A percentile compares a stretch with the other conserved stretches of the same genome.
These are phyloP conservation scores for Yarrowia sp. DNA, from an alignment of 805 yeast genomes.

Conservation along the genomic window DNA sequence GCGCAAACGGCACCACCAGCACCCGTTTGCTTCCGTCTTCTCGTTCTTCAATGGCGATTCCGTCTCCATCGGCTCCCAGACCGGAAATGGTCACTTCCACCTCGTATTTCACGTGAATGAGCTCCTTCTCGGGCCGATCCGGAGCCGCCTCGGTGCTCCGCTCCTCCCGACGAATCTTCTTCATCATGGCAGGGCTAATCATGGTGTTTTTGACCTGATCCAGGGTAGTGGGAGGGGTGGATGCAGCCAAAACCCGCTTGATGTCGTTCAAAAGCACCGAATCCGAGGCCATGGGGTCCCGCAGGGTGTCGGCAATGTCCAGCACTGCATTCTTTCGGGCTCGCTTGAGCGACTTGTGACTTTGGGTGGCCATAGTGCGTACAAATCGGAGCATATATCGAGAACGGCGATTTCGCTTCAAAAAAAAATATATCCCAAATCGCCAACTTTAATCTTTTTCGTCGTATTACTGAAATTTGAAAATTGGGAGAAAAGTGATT, in stretches of 20 bases:
- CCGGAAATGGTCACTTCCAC: conserved; percentile 62
- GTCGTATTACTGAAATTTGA: conserved; percentile 3
- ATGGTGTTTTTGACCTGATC: conserved; percentile 30
- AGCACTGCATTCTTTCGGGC: conserved; percentile 32
- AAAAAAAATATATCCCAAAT: not conserved
- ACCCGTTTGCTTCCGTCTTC: conserved; percentile 51
- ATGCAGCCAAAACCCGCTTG: conserved; percentile 45
- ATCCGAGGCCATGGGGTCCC: conserved; percentile 76
- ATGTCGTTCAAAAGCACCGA: conserved; percentile 84
- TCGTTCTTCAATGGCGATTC: conserved; percentile 49
- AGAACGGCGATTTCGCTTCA: not conserved
- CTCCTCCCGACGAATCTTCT: conserved; percentile 21
- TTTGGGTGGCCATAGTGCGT: conserved; percentile 33
- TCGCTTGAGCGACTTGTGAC: conserved; percentile 29
- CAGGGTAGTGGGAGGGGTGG: conserved; percentile 8
- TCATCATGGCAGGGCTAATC: conserved; percentile 20
- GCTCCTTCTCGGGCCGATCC: conserved; percentile 23
- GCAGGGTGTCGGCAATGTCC: conserved; percentile 18
- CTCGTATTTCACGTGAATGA: conserved; percentile 31
- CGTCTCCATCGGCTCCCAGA: conserved; percentile 85
- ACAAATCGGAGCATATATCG: conserved; percentile 21
- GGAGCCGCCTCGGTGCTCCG: not conserved
- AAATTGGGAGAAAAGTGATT: not conserved
- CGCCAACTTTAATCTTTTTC: not conserved
- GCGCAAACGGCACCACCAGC: conserved; percentile 81